Percentiles rank a stretch among this genome's conserved stretches.
Evolutionary conservation across 2,329 filamentous ascomycete species (phyloP).

Genomic region (Venturia carpophila): DNA sequence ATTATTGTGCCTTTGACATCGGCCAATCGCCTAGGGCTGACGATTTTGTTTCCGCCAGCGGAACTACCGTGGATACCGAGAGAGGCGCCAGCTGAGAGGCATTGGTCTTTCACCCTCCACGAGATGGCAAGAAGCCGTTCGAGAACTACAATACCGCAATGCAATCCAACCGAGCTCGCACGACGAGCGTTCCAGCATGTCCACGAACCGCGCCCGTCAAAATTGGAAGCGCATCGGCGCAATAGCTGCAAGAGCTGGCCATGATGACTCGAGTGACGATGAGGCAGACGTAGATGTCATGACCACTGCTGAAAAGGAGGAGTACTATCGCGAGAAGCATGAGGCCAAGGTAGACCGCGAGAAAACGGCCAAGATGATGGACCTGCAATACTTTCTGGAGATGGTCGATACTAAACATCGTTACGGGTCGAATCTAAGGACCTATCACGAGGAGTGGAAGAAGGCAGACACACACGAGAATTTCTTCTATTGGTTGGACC

Average conservation of each 20-base stretch:
- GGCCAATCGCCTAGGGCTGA: background rate
- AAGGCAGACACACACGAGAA: constrained; percentile 68
- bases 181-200: constrained; percentile 28
- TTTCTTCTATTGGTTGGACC: constrained; percentile 90
- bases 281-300: constrained; percentile 29
- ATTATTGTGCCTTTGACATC: background rate
- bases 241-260: constrained; percentile 64
- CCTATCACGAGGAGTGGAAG: constrained; percentile 82
- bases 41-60: constrained; percentile 41
- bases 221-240: constrained; percentile 70
- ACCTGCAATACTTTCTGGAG: constrained; percentile 74
- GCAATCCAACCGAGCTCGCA: constrained; percentile 40
- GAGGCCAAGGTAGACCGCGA: constrained; percentile 51
- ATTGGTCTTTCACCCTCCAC: constrained; percentile 60
- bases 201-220: constrained; percentile 42
- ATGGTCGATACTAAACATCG: constrained; percentile 84
- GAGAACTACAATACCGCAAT: constrained; percentile 42
- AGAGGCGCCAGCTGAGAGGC: constrained; percentile 62
- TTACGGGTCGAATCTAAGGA: constrained; percentile 73
- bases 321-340: constrained; percentile 32
- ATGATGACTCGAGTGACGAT: constrained; percentile 51
- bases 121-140: constrained; percentile 55
- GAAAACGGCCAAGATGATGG: constrained; percentile 69
- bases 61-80: constrained; percentile 69
- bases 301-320: constrained; percentile 28